Evolutionary conservation across 2,329 filamentous ascomycete species (phyloP), one percentile per base, ranked within the genome.

Genomic region (Diplodia mutila): DNA sequence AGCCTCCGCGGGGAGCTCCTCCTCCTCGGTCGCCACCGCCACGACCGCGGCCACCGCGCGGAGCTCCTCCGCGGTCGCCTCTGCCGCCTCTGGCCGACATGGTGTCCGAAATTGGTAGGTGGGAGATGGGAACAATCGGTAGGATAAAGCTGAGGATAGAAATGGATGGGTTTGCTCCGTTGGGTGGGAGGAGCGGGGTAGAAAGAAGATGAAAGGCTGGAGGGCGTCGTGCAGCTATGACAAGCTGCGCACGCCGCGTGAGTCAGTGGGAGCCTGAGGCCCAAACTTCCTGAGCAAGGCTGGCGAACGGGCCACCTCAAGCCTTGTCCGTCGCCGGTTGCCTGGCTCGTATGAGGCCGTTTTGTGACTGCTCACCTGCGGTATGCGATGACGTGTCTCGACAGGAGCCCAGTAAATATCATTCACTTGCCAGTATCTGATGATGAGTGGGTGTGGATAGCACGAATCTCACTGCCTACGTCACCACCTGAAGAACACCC

Each of bases 1-100:
- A 52, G 18, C 59, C 67, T 32, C 54, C 18, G 8, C 64, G 67
- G 18, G 21, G n/a, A 12, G 7, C 25, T 5, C 66, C 69, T 6
- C 32, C 32, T 9, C 71, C 68, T 12, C 69, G 63, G 12, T 64
- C 49, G 23, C 29, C 34, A 16, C 39, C 57, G 16, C 55, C 55
- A 2, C 55, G 57, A 42, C 57, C 57, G 25, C 57, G 57, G 25
- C 57, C 55, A 18, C 55, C 55, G 21, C 55, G 55, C 34, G 55
- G 55, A 3, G 34, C 29, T 63, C 59, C 59, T 9, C 32, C 32
- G 32, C 32, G 32, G 16, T 42, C 53, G 53, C 59, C 59, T 53
- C 61, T 53, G 18, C 32, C 49, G 61, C 49, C 32, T 53, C 61
- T 27, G 37, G 11, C 32, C 14, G 57, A 49, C 57, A 61, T 65